These are phyloP conservation scores for Fusarium solani-melongenae DNA, from an alignment of 2,329 filamentous ascomycete genomes.

Conservation along the genomic window DNA sequence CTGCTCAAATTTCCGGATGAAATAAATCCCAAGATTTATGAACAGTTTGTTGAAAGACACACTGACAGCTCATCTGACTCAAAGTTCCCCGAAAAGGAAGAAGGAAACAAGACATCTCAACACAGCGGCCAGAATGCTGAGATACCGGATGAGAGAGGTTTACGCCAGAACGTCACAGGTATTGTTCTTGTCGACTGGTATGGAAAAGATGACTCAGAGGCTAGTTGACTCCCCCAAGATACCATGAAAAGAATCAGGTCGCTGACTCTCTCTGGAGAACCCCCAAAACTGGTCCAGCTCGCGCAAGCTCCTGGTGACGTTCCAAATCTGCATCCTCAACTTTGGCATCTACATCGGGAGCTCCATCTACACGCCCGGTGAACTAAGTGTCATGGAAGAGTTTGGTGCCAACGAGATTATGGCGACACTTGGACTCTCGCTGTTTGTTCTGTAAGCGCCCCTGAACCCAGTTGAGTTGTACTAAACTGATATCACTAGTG, in stretches of 20 bases:
- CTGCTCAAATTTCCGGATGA: not conserved
- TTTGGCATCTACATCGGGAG: conserved; percentile 18
- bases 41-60: no score
- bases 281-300: not conserved
- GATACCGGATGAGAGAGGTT: not conserved
- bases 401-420: conserved; percentile 4
- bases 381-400: not conserved
- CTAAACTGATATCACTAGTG: not conserved
- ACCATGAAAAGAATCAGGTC: not conserved
- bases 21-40: not conserved
- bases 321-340: conserved; percentile 10
- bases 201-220: not conserved
- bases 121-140: not conserved
- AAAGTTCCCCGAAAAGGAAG: not conserved
- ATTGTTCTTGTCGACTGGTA: not conserved
- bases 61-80: not conserved
- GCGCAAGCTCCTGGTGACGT: conserved; percentile 1
- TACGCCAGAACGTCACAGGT: not conserved
- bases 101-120: not conserved
- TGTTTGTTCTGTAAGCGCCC: not conserved
- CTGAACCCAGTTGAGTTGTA: not conserved
- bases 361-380: conserved; percentile 16
- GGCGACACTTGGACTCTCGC: not conserved
- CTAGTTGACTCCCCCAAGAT: not conserved
- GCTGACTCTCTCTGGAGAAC: not conserved